Base-by-base conservation (phyloP, 176 grass and related monocot genomes). In the Aegilops longissima region DNA sequence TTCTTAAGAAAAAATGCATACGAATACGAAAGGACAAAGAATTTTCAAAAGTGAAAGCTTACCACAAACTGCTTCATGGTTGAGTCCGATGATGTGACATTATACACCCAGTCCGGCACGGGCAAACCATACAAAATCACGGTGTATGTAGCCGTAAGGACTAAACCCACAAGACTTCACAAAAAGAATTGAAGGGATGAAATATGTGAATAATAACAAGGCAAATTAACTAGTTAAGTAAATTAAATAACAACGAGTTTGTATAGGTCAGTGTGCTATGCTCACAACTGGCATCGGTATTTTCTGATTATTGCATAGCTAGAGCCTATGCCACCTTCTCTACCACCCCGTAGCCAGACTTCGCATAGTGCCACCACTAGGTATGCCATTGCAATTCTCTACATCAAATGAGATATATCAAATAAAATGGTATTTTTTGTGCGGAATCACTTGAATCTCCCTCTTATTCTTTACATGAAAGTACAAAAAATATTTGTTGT, bases 381-480 rank as follows among this genome's bases (percentile, higher is more conserved):
- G 87, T 95, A 95, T 4, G 91, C 85, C 25, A 95, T 70, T 27
- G 93, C 93, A 76, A 97, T 97, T 64, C 93, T 95, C 95, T 97
- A 68, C 40, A 38, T 35, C 11, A 66, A 83, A 8, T 38, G 47
- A 77, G 6, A 25, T 31, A 38, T 61, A 16, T 56, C 7, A 4
- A 68, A 10, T 4, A 34, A 36, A 21, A 8, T 3, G 2, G 1
- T 63, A 1, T n/a, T 36, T 21, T 27, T 29, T 40, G 20, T 6
- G 9, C 3, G 1, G 12, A 6, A 70, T 65, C 13, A 30, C 8
- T 2, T 12, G 8, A 1, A 10, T 82, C 6, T 52, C 29, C 0
- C 21, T 0, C 3, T 1, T 52, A 9, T 10, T 70, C 5, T 59
- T 67, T 67, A 33, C 14, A 12, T 30, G 12, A 52, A 65, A 64